Base-by-base conservation (phyloP, 805 yeast species). In the Candida quercuum region DNA sequence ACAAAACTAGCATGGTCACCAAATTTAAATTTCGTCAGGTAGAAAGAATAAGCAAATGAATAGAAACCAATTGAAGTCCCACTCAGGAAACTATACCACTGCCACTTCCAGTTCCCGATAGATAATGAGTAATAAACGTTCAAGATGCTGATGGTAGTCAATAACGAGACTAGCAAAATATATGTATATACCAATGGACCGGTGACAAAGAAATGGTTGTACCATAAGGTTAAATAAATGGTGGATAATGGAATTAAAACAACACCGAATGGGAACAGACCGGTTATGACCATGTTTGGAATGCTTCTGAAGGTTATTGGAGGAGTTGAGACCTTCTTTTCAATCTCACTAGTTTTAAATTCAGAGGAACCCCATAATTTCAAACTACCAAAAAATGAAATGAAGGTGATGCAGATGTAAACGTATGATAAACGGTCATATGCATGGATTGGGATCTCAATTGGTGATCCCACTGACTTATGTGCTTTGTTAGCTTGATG, bases 61-160 rank as follows among this genome's bases (percentile, higher is more conserved):
- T 46, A 54, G 5, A 47, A 17, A 16, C 59, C 61, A 15, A 54
- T 40, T n/a, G 54, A 41, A 6, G 45, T 33, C 4, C 60, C 61
- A 37, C 48, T 47, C 9, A 46, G 23, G 44, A 57, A 46, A 3
- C 52, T 39, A 17, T 45, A 40, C 60, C 60, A 55, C 7, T 46
- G 48, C 62, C 62, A 57, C 31, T 48, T 51, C 60, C 61, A 54
- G 31, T 55, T 49, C 14, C 61, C 61, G 15, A 48, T 42, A 20
- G 51, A 37, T 11, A 56, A 35, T 11, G 50, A 41, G 20, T 54
- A 42, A 32, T 52, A 48, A 22, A 52, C 32, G 39, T 52, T 50
- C 31, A 57, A 23, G 2, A 41, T 38, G 7, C 49, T 48, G 20
- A 53, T 49, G 17, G 48, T 17, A 6, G 35, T 28, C 6, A 50